These are phyloP conservation scores for Emergomyces orientalis DNA, from an alignment of 2,329 filamentous ascomycete genomes.

Conservation along the genomic window DNA sequence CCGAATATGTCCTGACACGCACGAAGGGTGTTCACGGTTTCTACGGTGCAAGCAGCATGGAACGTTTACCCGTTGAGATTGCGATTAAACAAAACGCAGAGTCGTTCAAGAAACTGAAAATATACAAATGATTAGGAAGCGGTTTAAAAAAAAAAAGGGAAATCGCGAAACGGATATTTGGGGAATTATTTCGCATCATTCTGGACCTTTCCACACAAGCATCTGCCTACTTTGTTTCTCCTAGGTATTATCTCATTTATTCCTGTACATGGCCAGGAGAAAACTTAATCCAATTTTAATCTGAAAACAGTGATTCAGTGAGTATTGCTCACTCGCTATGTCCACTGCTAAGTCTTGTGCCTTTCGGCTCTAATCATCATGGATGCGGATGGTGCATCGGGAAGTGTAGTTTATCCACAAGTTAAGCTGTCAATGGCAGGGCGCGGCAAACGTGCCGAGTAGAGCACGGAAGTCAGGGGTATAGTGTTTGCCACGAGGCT, in stretches of 20 bases:
- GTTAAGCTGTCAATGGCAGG: not conserved
- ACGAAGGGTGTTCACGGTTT: conserved; percentile 61
- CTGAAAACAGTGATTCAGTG: not conserved
- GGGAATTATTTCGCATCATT: not conserved
- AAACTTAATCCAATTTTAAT: not conserved
- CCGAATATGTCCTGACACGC: conserved; percentile 51
- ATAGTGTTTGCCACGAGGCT: no score
- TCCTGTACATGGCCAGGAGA: not conserved
- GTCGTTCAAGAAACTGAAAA: conserved; percentile 40
- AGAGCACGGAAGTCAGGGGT: not conserved
- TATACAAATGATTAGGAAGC: not conserved
- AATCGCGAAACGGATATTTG: not conserved
- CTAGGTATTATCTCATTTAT: no score
- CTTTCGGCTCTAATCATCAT: not conserved
- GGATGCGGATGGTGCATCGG: not conserved
- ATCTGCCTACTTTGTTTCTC: no score
- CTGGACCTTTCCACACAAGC: no score
- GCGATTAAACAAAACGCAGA: conserved; percentile 53
- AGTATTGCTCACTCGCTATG: no score
- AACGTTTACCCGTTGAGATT: conserved; percentile 57
- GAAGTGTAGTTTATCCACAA: no score
- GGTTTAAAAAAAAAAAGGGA: not conserved
- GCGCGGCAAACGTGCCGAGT: not conserved
- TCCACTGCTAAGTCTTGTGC: no score
- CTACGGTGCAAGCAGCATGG: conserved; percentile 62